These are phyloP conservation scores for Angomonas deanei DNA, from an alignment of 208 protist species.

Conservation along the genomic window DNA sequence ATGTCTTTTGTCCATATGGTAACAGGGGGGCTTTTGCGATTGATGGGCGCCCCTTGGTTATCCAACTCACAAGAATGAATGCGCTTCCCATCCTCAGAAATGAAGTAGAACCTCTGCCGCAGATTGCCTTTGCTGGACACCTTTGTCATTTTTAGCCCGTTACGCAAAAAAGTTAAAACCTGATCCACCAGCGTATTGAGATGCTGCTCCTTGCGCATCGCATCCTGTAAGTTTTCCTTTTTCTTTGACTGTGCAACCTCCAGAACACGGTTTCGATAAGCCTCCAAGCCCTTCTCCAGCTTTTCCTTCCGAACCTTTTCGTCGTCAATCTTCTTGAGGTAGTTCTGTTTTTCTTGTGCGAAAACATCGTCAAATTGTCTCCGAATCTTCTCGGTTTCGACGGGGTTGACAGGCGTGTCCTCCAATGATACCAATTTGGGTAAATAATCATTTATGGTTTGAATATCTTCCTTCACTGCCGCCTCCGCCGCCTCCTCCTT, in stretches of 20 bases:
- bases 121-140: conserved; percentile 71
- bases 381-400: conserved; percentile 82
- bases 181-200: conserved; percentile 75
- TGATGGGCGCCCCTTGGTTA: conserved; percentile 64
- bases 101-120: conserved; percentile 79
- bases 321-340: conserved; percentile 73
- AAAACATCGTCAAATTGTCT: conserved; percentile 89
- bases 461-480: conserved; percentile 72
- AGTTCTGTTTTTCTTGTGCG: conserved; percentile 72
- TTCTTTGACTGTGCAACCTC: conserved; percentile 75
- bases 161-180: conserved; percentile 76
- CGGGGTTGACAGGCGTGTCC: conserved; percentile 68
- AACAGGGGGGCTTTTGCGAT: conserved; percentile 75
- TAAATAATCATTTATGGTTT: conserved; percentile 80
- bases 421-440: conserved; percentile 87
- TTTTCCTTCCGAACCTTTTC: conserved; percentile 84
- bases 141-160: conserved; percentile 83
- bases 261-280: conserved; percentile 78
- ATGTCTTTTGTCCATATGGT: conserved; percentile 85
- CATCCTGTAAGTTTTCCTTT: conserved; percentile 81
- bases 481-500: conserved; percentile 78
- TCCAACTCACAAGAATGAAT: conserved; percentile 89
- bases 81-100: conserved; percentile 83
- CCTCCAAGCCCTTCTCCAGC: conserved; percentile 80
- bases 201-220: conserved; percentile 81